phyloP scores from a whole-genome alignment of 805 yeast species.

The Wickerhamomyces silvicola region DNA sequence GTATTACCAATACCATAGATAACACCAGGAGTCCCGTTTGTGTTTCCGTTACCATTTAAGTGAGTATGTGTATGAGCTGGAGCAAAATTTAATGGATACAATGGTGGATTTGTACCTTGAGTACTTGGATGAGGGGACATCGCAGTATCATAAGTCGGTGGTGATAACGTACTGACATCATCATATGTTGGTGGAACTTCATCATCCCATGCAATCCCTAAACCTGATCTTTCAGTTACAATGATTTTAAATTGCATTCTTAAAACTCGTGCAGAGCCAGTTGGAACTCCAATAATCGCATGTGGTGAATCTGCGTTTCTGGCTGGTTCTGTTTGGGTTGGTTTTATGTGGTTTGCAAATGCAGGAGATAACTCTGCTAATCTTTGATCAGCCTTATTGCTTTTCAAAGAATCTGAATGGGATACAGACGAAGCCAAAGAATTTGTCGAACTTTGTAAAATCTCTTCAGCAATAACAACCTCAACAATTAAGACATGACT shows the following conservation, averaged over 20 bases:
- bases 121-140: slow-evolving; percentile 4
- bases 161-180: slow-evolving; percentile 75
- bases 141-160: slow-evolving; percentile 65
- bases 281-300: slow-evolving; percentile 56
- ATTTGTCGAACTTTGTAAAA: slow-evolving; percentile 37
- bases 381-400: slow-evolving; percentile 28
- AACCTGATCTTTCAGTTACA: slow-evolving; percentile 85
- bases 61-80: slow-evolving; percentile 23
- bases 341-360: slow-evolving; percentile 30
- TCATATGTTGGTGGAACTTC: slow-evolving; percentile 97
- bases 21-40: slow-evolving; percentile 28
- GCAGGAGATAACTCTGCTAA: slow-evolving; percentile 39
- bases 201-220: slow-evolving; percentile 98
- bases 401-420: slow-evolving; percentile 6
- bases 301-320: slow-evolving; percentile 18
- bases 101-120: slow-evolving; percentile 18
- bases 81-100: slow-evolving; percentile 20
- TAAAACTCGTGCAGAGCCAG: slow-evolving; percentile 92
- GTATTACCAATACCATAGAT: slow-evolving; percentile 39
- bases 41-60: slow-evolving; percentile 14
- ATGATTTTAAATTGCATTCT: slow-evolving; percentile 89
- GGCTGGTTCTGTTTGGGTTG: slow-evolving; percentile 11
- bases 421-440: slow-evolving; percentile 29
- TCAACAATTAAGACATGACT: slow-evolving; percentile 76
- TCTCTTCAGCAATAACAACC: slow-evolving; percentile 91